Evolutionary conservation across 805 yeast genomes (phyloP).

Genomic region (Pichia heedii): DNA sequence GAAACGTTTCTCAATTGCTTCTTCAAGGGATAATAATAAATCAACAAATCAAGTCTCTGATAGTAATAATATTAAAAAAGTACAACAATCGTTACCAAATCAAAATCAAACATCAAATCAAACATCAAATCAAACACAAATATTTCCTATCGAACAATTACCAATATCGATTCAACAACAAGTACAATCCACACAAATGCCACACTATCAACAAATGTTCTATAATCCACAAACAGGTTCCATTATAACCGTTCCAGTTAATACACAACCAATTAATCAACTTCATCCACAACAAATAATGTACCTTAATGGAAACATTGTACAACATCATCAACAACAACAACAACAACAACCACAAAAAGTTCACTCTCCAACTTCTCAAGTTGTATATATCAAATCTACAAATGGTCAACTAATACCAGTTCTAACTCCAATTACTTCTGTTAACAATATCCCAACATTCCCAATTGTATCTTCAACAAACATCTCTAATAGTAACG

Average conservation of each 20-base stretch:
- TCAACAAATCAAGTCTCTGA: no score
- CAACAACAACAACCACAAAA: slow-evolving; percentile 1
- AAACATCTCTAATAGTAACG: neutral
- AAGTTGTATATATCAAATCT: neutral
- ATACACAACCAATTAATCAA: neutral
- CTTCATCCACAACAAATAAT: neutral
- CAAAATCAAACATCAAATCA: neutral
- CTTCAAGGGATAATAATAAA: neutral
- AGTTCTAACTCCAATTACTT: slow-evolving; percentile 2
- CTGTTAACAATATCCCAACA: neutral
- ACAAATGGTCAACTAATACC: slow-evolving; percentile 3
- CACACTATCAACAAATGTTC: slow-evolving; percentile 3
- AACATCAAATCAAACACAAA: neutral
- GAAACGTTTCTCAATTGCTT: neutral
- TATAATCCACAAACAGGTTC: slow-evolving; percentile 4
- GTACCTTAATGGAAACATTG: neutral
- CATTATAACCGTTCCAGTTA: slow-evolving; percentile 4
- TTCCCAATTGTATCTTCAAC: neutral
- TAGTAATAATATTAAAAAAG: neutral
- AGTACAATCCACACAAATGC: neutral
- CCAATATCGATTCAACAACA: neutral
- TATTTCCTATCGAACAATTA: neutral
- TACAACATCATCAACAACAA: neutral
- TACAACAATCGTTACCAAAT: neutral
- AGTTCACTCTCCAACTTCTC: neutral